Conservation (phyloP, 331 rosid genomes). For the Erythrophleum ivorense region DNA sequence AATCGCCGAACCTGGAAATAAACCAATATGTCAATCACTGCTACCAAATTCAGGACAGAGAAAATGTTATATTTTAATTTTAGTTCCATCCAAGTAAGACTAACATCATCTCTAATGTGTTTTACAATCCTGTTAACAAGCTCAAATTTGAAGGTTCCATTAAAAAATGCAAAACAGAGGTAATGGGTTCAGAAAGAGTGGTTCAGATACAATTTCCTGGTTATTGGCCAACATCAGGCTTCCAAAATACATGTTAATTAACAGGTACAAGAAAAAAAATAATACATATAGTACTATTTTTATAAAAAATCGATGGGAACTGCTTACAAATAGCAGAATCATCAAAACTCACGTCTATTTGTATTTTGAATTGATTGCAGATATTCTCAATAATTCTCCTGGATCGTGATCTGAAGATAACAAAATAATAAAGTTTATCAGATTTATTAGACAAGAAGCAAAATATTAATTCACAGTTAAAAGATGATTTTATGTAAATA, state of each 20-base stretch:
- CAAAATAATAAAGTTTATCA: slow-evolving; percentile 19
- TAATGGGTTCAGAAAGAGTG: slow-evolving; percentile 17
- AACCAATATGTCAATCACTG: slow-evolving; percentile 24
- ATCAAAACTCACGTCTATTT: slow-evolving; percentile 64
- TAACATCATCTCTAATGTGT: slow-evolving; percentile 17
- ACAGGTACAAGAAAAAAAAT: slow-evolving; percentile 10
- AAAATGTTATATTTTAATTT: slow-evolving; percentile 14
- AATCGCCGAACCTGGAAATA: slow-evolving; percentile 76
- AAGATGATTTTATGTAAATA: neutral
- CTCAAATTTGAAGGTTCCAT: slow-evolving; percentile 6
- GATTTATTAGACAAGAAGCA: slow-evolving; percentile 29
- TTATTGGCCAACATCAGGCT: slow-evolving; percentile 2
- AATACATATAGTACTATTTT: neutral
- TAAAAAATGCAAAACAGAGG: slow-evolving; percentile 5
- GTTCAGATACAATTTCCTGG: slow-evolving; percentile 14
- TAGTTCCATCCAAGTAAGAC: slow-evolving; percentile 11
- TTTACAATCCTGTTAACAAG: slow-evolving; percentile 9
- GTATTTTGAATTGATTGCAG: slow-evolving; percentile 67
- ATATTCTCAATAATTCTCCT: slow-evolving; percentile 76
- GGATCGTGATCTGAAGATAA: slow-evolving; percentile 74
- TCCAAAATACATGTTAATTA: slow-evolving; percentile 1
- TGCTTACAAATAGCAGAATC: slow-evolving; percentile 10
- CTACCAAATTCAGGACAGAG: slow-evolving; percentile 26
- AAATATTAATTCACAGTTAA: neutral
- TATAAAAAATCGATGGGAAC: slow-evolving; percentile 20